phyloP scores from a whole-genome alignment of 495 filamentous ascomycete species.

The Podospora didyma region DNA sequence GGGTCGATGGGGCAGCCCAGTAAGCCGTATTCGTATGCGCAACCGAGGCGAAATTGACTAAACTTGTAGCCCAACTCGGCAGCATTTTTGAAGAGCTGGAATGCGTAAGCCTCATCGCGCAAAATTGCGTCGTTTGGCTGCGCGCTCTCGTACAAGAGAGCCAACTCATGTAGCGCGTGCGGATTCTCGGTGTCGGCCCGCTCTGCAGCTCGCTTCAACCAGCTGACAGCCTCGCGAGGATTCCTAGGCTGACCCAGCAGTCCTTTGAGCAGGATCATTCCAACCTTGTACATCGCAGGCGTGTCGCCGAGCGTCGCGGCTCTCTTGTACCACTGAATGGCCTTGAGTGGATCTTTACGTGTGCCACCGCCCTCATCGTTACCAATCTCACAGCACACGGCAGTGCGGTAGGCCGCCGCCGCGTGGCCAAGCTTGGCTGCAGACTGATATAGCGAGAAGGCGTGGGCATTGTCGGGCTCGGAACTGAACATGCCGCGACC shows the following conservation, averaged over 20 bases:
- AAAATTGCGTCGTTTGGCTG: conserved; percentile 65
- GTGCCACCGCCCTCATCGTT: conserved; percentile 90
- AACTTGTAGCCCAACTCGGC: conserved; percentile 91
- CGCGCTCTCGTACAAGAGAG: conserved; percentile 74
- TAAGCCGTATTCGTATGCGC: conserved; percentile 84
- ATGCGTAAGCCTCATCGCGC: conserved; percentile 75
- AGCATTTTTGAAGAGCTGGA: conserved; percentile 78
- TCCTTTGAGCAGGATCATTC: conserved; percentile 90
- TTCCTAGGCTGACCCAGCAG: conserved; percentile 87
- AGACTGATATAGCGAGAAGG: conserved; percentile 87
- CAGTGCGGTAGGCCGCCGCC: conserved; percentile 86
- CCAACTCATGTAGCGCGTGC: conserved; percentile 91
- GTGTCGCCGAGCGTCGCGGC: conserved; percentile 86
- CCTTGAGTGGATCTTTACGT: conserved; percentile 82
- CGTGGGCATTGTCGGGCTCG: conserved; percentile 79
- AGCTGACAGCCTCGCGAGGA: conserved; percentile 77
- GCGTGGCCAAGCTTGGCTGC: conserved; percentile 86
- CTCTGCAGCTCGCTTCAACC: conserved; percentile 91
- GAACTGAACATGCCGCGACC: conserved; percentile 64
- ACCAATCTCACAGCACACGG: conserved; percentile 97
- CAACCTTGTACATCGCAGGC: conserved; percentile 96
- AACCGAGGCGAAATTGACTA: conserved; percentile 85
- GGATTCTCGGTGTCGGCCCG: conserved; percentile 85
- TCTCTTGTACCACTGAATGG: conserved; percentile 96
- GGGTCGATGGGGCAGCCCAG: conserved; percentile 80